Conservation (phyloP, 2,329 filamentous ascomycete genomes). For the Didymella sp. region DNA sequence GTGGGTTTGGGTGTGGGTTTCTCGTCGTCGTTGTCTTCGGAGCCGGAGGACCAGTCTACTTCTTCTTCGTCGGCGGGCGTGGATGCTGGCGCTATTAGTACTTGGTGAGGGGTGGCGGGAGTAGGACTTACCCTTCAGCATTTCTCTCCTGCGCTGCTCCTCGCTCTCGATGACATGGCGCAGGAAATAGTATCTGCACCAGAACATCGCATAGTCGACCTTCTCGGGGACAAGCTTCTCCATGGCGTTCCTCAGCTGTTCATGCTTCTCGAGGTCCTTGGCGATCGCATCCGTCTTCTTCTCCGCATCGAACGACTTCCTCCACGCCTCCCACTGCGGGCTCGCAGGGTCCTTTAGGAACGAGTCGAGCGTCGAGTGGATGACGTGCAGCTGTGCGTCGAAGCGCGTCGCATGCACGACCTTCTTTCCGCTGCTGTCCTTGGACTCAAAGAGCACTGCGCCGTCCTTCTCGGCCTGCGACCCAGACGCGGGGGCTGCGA, state of each 20-base stretch:
- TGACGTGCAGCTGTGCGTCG: slow-evolving; percentile 93
- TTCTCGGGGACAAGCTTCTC: slow-evolving; percentile 93
- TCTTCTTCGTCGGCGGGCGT: slow-evolving; percentile 77
- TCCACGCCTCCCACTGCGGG: slow-evolving; percentile 77
- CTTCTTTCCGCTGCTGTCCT: slow-evolving; percentile 85
- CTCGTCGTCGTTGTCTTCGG: slow-evolving; percentile 54
- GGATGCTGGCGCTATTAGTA: slow-evolving; percentile 52
- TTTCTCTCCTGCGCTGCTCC: slow-evolving; percentile 84
- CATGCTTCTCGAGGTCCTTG: slow-evolving; percentile 81
- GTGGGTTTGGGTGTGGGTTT: slow-evolving; percentile 31
- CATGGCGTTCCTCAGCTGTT: slow-evolving; percentile 86
- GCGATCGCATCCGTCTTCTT: slow-evolving; percentile 85
- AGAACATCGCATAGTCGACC: slow-evolving; percentile 89
- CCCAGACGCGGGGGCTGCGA: slow-evolving; percentile 71
- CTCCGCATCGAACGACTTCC: slow-evolving; percentile 77
- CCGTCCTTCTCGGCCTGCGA: slow-evolving; percentile 55
- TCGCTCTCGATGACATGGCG: slow-evolving; percentile 92
- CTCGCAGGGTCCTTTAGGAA: slow-evolving; percentile 83
- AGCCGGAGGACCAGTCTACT: slow-evolving; percentile 74
- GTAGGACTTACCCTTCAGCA: slow-evolving; percentile 77
- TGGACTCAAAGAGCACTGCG: slow-evolving; percentile 88
- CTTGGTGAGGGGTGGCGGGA: background rate
- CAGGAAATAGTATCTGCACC: slow-evolving; percentile 95
- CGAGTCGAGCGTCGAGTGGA: slow-evolving; percentile 81
- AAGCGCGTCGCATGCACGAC: slow-evolving; percentile 95